These are phyloP conservation scores for Allomyces macrogynus DNA, from an alignment of 192 early-diverging fungal genomes.

Conservation along the genomic window DNA sequence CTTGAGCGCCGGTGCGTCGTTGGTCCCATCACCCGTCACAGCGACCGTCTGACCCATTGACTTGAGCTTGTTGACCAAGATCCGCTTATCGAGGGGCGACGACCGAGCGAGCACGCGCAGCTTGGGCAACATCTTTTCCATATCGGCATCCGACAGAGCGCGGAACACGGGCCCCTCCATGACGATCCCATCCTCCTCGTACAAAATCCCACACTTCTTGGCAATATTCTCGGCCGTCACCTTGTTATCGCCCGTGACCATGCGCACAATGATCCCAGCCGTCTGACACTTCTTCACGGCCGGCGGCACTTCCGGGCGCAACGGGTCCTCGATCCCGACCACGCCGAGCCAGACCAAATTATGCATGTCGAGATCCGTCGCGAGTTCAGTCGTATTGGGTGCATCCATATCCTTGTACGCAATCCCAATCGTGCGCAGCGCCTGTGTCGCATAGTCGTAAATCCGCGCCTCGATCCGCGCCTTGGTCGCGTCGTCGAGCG, in stretches of 20 bases:
- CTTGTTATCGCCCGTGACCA: conserved; percentile 73
- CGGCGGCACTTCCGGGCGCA: conserved; percentile 57
- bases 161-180: conserved; percentile 68
- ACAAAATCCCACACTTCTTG: conserved; percentile 58
- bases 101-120: conserved; percentile 73
- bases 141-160: conserved; percentile 35
- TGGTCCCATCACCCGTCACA: conserved; percentile 74
- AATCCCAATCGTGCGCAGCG: conserved; percentile 55
- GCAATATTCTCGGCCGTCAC: conserved; percentile 84
- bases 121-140: conserved; percentile 38
- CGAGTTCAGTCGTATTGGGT: conserved; percentile 10
- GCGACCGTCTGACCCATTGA: conserved; percentile 46
- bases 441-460: conserved; percentile 32
- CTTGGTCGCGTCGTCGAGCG: conserved; percentile 20
- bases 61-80: conserved; percentile 57
- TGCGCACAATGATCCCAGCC: conserved; percentile 73
- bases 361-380: conserved; percentile 26
- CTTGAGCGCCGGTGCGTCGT: conserved; percentile 72
- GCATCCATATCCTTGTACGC: conserved; percentile 36
- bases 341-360: conserved; percentile 46
- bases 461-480: conserved; percentile 27
- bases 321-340: conserved; percentile 74
- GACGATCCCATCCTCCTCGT: conserved; percentile 39
- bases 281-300: conserved; percentile 52
- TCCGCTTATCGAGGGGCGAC: conserved; percentile 74